A percentile compares a stretch with the other conserved stretches of the same genome.
These are phyloP conservation scores for Clavulina sp. DNA, from an alignment of 768 basidiomycete species.

Conservation along the genomic window DNA sequence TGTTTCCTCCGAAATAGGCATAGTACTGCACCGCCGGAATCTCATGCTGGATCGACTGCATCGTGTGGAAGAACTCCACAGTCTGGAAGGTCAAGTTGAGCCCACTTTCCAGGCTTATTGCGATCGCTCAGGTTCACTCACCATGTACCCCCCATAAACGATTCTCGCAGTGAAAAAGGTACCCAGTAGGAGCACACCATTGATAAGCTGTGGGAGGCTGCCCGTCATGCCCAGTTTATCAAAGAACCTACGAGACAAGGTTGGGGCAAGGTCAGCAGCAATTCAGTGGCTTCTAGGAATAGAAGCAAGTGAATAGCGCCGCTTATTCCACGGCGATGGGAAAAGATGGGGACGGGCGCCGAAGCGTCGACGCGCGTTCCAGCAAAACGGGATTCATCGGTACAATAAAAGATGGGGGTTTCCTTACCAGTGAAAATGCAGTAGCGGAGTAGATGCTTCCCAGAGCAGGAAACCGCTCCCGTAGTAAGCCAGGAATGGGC, in stretches of 20 bases:
- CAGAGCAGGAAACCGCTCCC: slow-evolving; percentile 27
- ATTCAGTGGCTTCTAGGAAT: neutral
- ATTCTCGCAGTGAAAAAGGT: slow-evolving; percentile 58
- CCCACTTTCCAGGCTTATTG: neutral
- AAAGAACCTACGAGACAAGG: slow-evolving; percentile 35
- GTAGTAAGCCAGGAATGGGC: slow-evolving; percentile 64
- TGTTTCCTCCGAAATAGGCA: slow-evolving; percentile 39
- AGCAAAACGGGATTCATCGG: neutral
- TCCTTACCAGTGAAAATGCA: slow-evolving; percentile 71
- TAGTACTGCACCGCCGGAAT: slow-evolving; percentile 32
- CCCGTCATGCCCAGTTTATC: slow-evolving; percentile 65
- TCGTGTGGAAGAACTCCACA: neutral
- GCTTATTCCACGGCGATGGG: too few species aligned
- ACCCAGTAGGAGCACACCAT: slow-evolving; percentile 46
- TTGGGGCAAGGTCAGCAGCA: neutral
- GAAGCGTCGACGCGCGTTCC: slow-evolving; percentile 2
- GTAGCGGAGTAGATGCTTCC: slow-evolving; percentile 43
- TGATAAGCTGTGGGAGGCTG: slow-evolving; percentile 44
- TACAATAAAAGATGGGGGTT: neutral
- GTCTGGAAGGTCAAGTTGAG: neutral
- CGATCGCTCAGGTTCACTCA: slow-evolving; percentile 12
- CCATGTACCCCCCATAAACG: slow-evolving; percentile 39
- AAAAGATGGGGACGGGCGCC: too few species aligned
- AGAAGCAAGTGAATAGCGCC: too few species aligned
- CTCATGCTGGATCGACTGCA: slow-evolving; percentile 37